phyloP scores from a whole-genome alignment of 371 early-diverging fungal genomes.

The Mortierella sp. region DNA sequence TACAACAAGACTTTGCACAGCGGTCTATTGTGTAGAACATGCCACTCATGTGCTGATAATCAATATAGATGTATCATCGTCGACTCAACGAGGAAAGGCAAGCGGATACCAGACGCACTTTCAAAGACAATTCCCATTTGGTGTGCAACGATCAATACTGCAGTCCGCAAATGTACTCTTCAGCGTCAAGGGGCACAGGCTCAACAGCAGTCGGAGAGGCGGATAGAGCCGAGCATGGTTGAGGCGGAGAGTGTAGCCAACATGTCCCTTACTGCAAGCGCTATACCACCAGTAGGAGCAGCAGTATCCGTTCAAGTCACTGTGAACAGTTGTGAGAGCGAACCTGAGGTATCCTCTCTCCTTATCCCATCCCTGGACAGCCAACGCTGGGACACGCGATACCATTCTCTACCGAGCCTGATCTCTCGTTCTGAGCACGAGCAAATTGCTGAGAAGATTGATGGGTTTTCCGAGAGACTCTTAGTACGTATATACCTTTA shows the following conservation, averaged over 20 bases:
- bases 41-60: too few species aligned
- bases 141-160: slow-evolving; percentile 81
- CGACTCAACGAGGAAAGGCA: slow-evolving; percentile 88
- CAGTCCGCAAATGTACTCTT: slow-evolving; percentile 47
- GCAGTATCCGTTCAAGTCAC: background rate
- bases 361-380: slow-evolving; percentile 16
- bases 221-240: too few species aligned
- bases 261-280: background rate
- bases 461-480: slow-evolving; percentile 70
- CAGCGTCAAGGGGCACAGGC: slow-evolving; percentile 7
- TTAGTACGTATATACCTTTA: slow-evolving; percentile 39
- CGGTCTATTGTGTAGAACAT: too few species aligned
- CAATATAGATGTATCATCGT: slow-evolving; percentile 83
- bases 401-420: slow-evolving; percentile 73
- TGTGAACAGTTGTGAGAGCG: background rate
- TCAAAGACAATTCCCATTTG: slow-evolving; percentile 91
- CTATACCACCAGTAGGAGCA: background rate
- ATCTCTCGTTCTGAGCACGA: slow-evolving; percentile 79
- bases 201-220: background rate
- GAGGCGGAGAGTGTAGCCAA: too few species aligned
- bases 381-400: slow-evolving; percentile 63
- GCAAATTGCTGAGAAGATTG: slow-evolving; percentile 71
- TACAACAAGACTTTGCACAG: too few species aligned
- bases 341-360: slow-evolving; percentile 1
- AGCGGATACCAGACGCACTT: slow-evolving; percentile 84